Conservation (phyloP, 169 alveolate species). For the Plasmodium ovale region DNA sequence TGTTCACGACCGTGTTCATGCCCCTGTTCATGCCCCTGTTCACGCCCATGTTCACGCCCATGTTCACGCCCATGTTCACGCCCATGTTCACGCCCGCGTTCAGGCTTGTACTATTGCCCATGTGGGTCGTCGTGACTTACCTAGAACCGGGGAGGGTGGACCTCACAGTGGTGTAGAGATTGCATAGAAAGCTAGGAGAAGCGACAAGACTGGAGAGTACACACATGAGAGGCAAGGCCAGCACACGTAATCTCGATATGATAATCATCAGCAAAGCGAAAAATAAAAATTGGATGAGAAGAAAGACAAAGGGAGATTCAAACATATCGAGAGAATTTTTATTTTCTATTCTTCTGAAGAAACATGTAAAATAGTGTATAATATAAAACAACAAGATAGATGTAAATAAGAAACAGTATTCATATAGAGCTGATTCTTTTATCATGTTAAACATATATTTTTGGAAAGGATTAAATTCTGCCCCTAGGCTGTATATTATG, state of each 20-base stretch:
- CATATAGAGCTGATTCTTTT: slow-evolving; percentile 46
- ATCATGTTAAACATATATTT: slow-evolving; percentile 47
- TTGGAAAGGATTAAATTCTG: slow-evolving; percentile 60
- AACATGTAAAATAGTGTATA: not conserved
- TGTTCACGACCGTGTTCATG: too few relatives aligned
- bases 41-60: too few relatives aligned
- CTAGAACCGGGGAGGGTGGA: not conserved
- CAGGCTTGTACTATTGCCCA: not conserved
- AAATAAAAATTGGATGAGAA: slow-evolving; percentile 17
- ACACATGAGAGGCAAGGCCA: slow-evolving; percentile 58
- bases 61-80: too few relatives aligned
- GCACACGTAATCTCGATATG: slow-evolving; percentile 54
- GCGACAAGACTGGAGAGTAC: slow-evolving; percentile 34
- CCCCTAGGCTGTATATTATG: slow-evolving; percentile 52
- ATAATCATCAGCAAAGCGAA: slow-evolving; percentile 23
- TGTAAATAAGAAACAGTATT: slow-evolving; percentile 9
- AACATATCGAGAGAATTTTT: not conserved
- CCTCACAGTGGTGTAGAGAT: not conserved
- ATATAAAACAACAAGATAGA: slow-evolving; percentile 8
- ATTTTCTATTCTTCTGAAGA: not conserved
- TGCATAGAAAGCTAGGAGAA: slow-evolving; percentile 22
- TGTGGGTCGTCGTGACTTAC: not conserved
- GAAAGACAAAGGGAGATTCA: slow-evolving; percentile 15
- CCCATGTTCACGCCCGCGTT: not conserved
- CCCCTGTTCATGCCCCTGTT: too few relatives aligned